Percentiles rank a stretch among this genome's conserved stretches.
Evolutionary conservation across 441 rosid genomes (phyloP).

Genomic region (Populus hybrid): DNA sequence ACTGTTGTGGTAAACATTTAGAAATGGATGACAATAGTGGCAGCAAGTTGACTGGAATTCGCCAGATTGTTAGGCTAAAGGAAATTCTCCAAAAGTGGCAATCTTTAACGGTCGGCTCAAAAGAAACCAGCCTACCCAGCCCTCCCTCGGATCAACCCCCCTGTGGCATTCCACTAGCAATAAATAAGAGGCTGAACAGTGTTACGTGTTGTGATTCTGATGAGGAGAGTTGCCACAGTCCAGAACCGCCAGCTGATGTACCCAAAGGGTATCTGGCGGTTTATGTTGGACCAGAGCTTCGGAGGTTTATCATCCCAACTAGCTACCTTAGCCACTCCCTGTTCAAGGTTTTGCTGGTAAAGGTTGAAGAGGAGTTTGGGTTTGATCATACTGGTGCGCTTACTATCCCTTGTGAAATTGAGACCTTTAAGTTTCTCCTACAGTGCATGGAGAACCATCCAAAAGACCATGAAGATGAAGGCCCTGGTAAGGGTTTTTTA

Average conservation of each 20-base stretch:
- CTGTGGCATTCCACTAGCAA: conserved; percentile 38
- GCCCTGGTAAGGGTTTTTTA: conserved; percentile 33
- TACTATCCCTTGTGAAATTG: conserved; percentile 89
- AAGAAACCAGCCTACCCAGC: conserved; percentile 12
- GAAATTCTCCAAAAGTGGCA: conserved; percentile 92
- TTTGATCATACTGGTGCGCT: conserved; percentile 76
- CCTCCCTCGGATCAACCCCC: conserved; percentile 20
- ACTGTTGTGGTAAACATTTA: conserved; percentile 24
- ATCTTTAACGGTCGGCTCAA: conserved; percentile 51
- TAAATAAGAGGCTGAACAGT: conserved; percentile 43
- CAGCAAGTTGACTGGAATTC: conserved; percentile 64
- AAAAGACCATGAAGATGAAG: conserved; percentile 38
- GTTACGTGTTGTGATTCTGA: conserved; percentile 62
- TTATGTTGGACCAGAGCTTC: conserved; percentile 82
- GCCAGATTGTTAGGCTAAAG: conserved; percentile 78
- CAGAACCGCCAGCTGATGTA: conserved; percentile 71
- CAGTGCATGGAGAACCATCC: conserved; percentile 69
- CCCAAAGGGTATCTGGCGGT: conserved; percentile 87
- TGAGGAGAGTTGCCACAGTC: conserved; percentile 69
- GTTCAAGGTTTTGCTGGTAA: conserved; percentile 74
- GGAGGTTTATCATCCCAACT: conserved; percentile 88
- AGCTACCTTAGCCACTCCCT: conserved; percentile 70
- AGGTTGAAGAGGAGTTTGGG: conserved; percentile 88
- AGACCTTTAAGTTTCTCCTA: conserved; percentile 83
- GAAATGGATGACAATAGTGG: conserved; percentile 57